Evolutionary conservation across 2,329 filamentous ascomycete genomes (phyloP), one percentile per base, ranked within the genome.

Genomic region (Endothia cerciana): DNA sequence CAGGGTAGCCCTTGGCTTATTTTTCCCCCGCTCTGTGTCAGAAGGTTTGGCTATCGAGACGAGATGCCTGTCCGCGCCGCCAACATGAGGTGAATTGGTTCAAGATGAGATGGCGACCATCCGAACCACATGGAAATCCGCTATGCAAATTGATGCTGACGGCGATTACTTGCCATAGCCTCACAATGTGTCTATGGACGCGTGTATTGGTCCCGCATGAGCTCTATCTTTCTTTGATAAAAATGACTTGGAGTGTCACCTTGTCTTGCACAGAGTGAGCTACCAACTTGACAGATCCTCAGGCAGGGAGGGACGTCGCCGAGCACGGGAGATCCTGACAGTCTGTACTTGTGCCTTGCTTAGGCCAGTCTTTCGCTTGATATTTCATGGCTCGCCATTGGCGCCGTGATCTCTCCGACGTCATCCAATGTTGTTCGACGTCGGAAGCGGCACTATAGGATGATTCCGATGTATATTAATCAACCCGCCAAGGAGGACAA

Each of bases 11-110:
- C 33, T 57, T 25, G 53, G n/a, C 19, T 36, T n/a, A 15, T 38
- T 57, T 2, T 40, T 57, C 40, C 53, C 8, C 53, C 53, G 53
- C 53, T 13, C 33, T n/a, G 51, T 56, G 13, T 57, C 33, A 57
- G 33, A 57, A 36, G 13, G 5, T 11, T 6, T 33, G 4, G 30
- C 3, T 33, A n/a, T 40, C 36, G 33, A 57, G 33, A 40, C n/a
- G 33, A 57, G 17, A 38, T 38, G 33, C 53, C 10, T 30, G 15
- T 40, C 6, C 33, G 47, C 10, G n/a, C n/a, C 22, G 47, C n/a
- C 25, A 25, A 25, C 8, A 22, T 19, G 33, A 36, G 10, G 10
- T 36, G 4, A 36, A 36, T 36, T 36, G 10, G 33, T 36, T 10
- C 33, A 36, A 36, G 33, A 36, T 36, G 33, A 36, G 33, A 36